phyloP scores from a whole-genome alignment of 345 rosid genomes.

The Hypericum perforatum region DNA sequence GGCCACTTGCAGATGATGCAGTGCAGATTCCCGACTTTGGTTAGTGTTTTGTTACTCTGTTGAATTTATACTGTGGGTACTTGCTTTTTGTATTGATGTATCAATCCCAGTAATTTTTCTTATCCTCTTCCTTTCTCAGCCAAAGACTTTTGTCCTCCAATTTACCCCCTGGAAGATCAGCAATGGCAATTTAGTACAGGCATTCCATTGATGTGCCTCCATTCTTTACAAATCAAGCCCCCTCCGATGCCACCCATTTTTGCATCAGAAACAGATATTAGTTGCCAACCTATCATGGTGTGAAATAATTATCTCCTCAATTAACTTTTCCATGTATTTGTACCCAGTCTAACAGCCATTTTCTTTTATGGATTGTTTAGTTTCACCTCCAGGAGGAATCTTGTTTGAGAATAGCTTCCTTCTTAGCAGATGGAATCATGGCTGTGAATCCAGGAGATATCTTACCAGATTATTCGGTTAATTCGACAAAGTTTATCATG shows the following conservation, averaged over 20 bases:
- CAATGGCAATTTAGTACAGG: constrained; percentile 52
- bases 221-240: constrained; percentile 87
- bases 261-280: constrained; percentile 74
- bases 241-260: constrained; percentile 73
- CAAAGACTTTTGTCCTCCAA: constrained; percentile 69
- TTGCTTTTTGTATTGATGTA: background rate
- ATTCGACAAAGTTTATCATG: constrained; percentile 51
- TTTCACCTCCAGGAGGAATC: constrained; percentile 95
- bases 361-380: constrained; percentile 31
- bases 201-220: constrained; percentile 68
- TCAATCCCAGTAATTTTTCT: background rate
- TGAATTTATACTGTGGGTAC: background rate
- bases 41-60: no score
- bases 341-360: constrained; percentile 5
- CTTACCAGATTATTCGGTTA: constrained; percentile 66
- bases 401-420: constrained; percentile 86
- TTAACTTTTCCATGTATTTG: background rate
- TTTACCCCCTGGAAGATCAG: constrained; percentile 72
- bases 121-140: constrained; percentile 34
- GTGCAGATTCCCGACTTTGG: constrained; percentile 69
- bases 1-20: constrained; percentile 33
- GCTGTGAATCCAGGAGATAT: constrained; percentile 73
- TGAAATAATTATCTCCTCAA: constrained; percentile 10
- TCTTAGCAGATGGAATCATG: constrained; percentile 80
- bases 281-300: constrained; percentile 94